Conservation (phyloP, 495 filamentous ascomycete genomes). For the Platismatia glauca region DNA sequence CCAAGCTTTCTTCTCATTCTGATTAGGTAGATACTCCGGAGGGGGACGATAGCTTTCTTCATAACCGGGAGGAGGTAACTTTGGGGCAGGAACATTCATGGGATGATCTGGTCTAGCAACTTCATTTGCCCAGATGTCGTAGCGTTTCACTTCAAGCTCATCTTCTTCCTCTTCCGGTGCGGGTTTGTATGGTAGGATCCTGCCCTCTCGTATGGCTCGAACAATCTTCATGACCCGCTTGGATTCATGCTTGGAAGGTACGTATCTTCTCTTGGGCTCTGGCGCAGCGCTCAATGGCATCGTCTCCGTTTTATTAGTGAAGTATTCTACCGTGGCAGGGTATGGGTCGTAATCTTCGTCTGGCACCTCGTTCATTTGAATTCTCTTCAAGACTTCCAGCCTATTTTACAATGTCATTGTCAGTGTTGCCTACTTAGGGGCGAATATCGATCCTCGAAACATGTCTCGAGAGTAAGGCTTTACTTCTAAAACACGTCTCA, state of each 20-base stretch:
- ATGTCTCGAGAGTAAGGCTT: not conserved
- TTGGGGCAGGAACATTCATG: slow-evolving; percentile 96
- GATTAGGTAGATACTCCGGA: slow-evolving; percentile 81
- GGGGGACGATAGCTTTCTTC: slow-evolving; percentile 97
- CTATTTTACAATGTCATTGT: not conserved
- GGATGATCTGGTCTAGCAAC: slow-evolving; percentile 69
- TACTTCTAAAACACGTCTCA: not conserved
- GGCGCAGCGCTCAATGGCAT: slow-evolving; percentile 94
- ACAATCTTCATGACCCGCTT: slow-evolving; percentile 98
- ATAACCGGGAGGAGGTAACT: slow-evolving; percentile 86
- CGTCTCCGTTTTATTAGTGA: slow-evolving; percentile 76
- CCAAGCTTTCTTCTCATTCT: slow-evolving; percentile 80
- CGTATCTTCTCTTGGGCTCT: slow-evolving; percentile 89
- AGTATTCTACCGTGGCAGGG: slow-evolving; percentile 86
- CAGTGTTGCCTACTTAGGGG: not conserved
- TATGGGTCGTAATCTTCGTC: slow-evolving; percentile 88
- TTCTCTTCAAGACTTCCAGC: slow-evolving; percentile 74
- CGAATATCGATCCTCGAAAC: not conserved
- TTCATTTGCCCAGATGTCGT: slow-evolving; percentile 94
- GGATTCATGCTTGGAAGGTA: slow-evolving; percentile 96
- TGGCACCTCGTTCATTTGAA: slow-evolving; percentile 84
- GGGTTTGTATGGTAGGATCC: slow-evolving; percentile 84
- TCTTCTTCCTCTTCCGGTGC: slow-evolving; percentile 65
- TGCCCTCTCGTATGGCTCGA: slow-evolving; percentile 85
- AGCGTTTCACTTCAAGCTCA: slow-evolving; percentile 60